Evolutionary conservation across 192 early-diverging fungal genomes (phyloP), one percentile per base, ranked within the genome.

Genomic region (Dimargaris verticillata): DNA sequence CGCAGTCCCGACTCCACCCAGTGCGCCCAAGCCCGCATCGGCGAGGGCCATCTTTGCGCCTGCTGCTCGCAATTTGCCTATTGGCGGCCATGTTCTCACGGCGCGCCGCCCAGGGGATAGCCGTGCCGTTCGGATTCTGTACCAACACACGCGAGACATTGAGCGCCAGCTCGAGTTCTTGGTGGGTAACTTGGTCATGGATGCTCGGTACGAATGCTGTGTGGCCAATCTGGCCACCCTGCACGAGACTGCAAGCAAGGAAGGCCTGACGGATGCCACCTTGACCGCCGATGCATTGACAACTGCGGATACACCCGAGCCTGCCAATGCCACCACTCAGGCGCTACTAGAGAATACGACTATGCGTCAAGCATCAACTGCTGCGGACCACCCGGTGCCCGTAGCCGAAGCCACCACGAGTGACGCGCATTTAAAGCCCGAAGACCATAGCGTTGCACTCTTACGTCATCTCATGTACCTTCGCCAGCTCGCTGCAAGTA

Each of bases 91-190:
- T 26, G 29, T 33, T n/a, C 20, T 59, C 41, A 44, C 57, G 5
- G 11, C 29, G 7, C 33, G 57, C 5, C 57, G 57, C 22, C 57
- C 57, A 1, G 57, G n/a, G 33, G 43, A 59, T 25, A 59, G 43
- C n/a, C 57, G 57, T 10, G 57, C 57, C 20, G 28, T 59, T n/a
- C 57, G 57, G 15, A 25, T 59, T 18, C 41, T 59, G n/a, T 59
- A 59, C 43, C 57, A 59, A 38, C 42, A 59, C 57, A 59, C 57
- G 38, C n/a, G 57, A 17, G 57, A 59, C 7, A 59, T 59, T 44
- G 57, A 59, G 25, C 57, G 57, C 41, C 38, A 43, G 5, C 25
- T 59, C 4, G 57, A 59, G 13, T 59, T 59, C 57, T 33, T 59
- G 38, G 57, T 59, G 57, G 43, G 57, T 59, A 59, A 59, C 41